phyloP scores from a whole-genome alignment of 2,329 filamentous ascomycete species.

The Didymella pomorum region DNA sequence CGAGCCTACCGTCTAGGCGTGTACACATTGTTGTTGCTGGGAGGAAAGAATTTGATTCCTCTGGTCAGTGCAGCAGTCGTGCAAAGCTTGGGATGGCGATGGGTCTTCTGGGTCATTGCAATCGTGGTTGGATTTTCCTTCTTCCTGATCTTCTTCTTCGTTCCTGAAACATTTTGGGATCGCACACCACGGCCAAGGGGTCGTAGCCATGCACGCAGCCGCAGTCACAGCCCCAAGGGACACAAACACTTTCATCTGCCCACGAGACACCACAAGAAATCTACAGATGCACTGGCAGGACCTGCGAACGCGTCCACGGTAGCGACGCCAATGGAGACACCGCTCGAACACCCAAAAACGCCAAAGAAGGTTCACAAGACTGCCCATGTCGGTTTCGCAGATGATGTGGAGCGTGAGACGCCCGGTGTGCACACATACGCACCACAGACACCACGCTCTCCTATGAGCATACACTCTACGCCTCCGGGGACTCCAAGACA shows the following conservation, averaged over 20 bases:
- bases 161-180: conserved; percentile 97
- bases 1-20: conserved; percentile 91
- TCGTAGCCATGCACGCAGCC: conserved; percentile 48
- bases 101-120: conserved; percentile 89
- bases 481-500: conserved; percentile 17
- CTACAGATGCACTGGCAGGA: conserved; percentile 15
- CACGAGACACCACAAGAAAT: conserved; percentile 31
- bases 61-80: conserved; percentile 88
- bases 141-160: conserved; percentile 82
- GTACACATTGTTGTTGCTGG: conserved; percentile 86
- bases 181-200: conserved; percentile 68
- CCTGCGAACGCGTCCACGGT: conserved; percentile 7
- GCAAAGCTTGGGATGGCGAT: conserved; percentile 79
- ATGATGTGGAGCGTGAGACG: conserved; percentile 34
- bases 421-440: conserved; percentile 1
- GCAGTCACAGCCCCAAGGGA: conserved; percentile 39
- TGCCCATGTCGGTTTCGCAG: conserved; percentile 63
- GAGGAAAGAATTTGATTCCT: conserved; percentile 90
- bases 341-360: conserved; percentile 21
- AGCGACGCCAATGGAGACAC: conserved; percentile 12
- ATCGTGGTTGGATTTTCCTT: conserved; percentile 78
- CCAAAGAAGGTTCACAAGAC: conserved; percentile 20
- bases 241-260: conserved; percentile 42
- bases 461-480: conserved; percentile 26
- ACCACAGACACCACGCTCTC: conserved; percentile 24